phyloP scores from a whole-genome alignment of 208 protist species.

The Spongospora subterranea region DNA sequence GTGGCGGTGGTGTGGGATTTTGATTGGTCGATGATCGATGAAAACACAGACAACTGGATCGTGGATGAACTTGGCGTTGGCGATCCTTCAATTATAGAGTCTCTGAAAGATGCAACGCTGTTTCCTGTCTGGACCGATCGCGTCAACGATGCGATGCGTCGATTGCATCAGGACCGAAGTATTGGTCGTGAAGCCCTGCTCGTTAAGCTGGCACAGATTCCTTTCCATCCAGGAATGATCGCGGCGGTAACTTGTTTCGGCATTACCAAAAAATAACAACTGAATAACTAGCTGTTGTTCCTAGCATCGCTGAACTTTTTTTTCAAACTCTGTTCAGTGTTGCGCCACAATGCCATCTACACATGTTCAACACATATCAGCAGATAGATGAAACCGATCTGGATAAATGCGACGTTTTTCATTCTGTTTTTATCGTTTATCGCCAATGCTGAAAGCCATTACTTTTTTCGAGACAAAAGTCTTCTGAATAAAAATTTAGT shows the following conservation, averaged over 20 bases:
- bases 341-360: too few relatives aligned
- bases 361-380: too few relatives aligned
- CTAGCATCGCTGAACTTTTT: neutral
- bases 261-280: too few relatives aligned
- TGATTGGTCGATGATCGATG: neutral
- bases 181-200: neutral
- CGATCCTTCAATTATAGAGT: neutral
- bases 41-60: conserved; percentile 3
- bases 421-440: too few relatives aligned
- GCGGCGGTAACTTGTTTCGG: neutral
- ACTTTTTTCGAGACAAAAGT: too few relatives aligned
- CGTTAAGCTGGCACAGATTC: neutral
- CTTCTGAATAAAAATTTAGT: too few relatives aligned
- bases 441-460: too few relatives aligned
- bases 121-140: conserved; percentile 6
- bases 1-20: conserved; percentile 25
- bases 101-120: neutral
- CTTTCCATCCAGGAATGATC: neutral
- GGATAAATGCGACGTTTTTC: too few relatives aligned
- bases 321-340: neutral
- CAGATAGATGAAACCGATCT: too few relatives aligned
- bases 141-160: neutral
- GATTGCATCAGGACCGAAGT: neutral
- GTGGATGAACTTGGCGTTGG: neutral
- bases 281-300: too few relatives aligned